Conservation (phyloP, 345 rosid genomes). For the Bruguiera parviflora region DNA sequence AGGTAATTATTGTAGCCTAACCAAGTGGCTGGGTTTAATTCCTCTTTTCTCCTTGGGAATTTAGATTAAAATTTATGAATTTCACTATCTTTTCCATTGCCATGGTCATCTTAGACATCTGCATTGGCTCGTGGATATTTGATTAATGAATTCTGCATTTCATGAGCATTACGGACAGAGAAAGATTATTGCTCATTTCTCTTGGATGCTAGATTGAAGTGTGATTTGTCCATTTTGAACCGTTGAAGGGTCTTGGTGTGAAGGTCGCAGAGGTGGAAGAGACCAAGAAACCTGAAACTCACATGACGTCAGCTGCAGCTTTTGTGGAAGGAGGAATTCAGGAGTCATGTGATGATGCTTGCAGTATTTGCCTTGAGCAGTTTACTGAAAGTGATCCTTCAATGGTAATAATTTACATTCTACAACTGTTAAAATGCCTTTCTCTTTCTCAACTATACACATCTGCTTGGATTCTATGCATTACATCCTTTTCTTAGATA, state of each 20-base stretch:
- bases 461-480: not conserved
- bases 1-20: no score
- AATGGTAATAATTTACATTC: constrained; percentile 15
- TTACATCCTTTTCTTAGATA: not conserved
- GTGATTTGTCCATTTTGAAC: not conserved
- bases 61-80: not conserved
- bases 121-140: not conserved
- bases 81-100: not conserved
- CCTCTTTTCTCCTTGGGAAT: not conserved
- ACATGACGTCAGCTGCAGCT: constrained; percentile 35
- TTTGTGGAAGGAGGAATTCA: constrained; percentile 38
- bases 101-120: not conserved
- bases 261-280: constrained; percentile 39
- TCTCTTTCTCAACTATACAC: not conserved
- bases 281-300: constrained; percentile 16
- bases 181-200: not conserved
- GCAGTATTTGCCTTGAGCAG: constrained; percentile 35
- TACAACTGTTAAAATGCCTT: not conserved
- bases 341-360: constrained; percentile 33
- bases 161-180: not conserved
- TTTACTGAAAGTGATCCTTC: constrained; percentile 29
- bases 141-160: constrained; percentile 1
- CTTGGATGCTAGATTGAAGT: not conserved
- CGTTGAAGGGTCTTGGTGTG: constrained; percentile 1
- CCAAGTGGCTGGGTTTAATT: no score